Conservation (phyloP, 2,329 filamentous ascomycete genomes). For the Penicillium sp. region DNA sequence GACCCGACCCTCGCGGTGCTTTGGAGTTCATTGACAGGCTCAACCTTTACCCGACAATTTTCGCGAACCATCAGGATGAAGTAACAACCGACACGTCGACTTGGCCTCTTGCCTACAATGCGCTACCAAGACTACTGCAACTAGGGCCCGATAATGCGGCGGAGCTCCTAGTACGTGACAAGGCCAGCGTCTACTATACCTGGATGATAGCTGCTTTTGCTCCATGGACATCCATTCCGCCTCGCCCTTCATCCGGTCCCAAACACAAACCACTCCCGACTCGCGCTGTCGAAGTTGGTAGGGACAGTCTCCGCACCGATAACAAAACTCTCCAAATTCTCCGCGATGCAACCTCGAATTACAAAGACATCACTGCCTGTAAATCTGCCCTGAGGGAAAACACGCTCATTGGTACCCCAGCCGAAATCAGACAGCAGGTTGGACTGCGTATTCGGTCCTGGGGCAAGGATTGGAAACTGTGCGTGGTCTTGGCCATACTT, state of each 20-base stretch:
- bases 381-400: slow-evolving; percentile 47
- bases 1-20: slow-evolving; percentile 41
- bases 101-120: slow-evolving; percentile 66
- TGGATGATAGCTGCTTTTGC: slow-evolving; percentile 76
- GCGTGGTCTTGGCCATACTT: slow-evolving; percentile 40
- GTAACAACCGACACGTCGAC: slow-evolving; percentile 58
- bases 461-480: slow-evolving; percentile 42
- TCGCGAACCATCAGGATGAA: slow-evolving; percentile 47
- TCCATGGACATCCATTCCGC: slow-evolving; percentile 65
- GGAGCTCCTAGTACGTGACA: slow-evolving; percentile 59
- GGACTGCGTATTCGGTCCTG: slow-evolving; percentile 37
- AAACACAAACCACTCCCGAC: slow-evolving; percentile 58
- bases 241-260: slow-evolving; percentile 37
- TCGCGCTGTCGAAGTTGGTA: slow-evolving; percentile 63
- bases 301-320: slow-evolving; percentile 76
- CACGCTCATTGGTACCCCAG: slow-evolving; percentile 27
- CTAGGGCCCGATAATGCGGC: slow-evolving; percentile 29
- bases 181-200: slow-evolving; percentile 67
- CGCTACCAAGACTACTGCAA: slow-evolving; percentile 54
- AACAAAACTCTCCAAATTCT: slow-evolving; percentile 74
- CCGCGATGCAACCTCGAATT: slow-evolving; percentile 63
- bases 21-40: slow-evolving; percentile 41
- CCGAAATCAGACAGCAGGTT: slow-evolving; percentile 39
- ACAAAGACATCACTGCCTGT: slow-evolving; percentile 61
- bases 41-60: slow-evolving; percentile 42